A percentile compares a stretch with the other conserved stretches of the same genome.
Evolutionary conservation across 148 eudicot genomes (phyloP).

Genomic region (Tetragonia tetragonoides): DNA sequence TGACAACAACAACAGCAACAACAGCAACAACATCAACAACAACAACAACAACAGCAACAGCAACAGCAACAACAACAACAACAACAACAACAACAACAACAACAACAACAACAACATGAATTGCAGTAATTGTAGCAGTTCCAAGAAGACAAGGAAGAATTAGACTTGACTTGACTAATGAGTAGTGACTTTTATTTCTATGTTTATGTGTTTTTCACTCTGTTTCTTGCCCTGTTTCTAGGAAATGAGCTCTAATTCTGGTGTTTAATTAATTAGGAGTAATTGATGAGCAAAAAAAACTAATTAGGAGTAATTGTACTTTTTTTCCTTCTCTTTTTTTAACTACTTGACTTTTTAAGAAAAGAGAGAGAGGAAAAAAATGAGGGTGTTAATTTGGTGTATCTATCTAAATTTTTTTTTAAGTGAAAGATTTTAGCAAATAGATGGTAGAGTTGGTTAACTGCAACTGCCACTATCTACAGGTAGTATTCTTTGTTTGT

Average conservation of each 20-base stretch:
- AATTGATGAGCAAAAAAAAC: too few relatives aligned
- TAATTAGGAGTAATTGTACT: too few relatives aligned
- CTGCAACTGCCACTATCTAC: neutral
- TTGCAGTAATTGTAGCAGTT: neutral
- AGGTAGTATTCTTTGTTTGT: neutral
- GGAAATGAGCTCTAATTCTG: conserved; percentile 7
- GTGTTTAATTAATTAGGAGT: conserved; percentile 16
- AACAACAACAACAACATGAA: conserved; percentile 20
- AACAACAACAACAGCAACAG: neutral
- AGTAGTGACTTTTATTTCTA: neutral
- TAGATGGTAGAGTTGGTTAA: neutral
- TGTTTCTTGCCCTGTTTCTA: conserved; percentile 13
- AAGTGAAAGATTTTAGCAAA: neutral
- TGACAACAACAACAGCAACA: conserved; percentile 1
- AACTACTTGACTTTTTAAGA: conserved; percentile 20
- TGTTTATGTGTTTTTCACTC: neutral
- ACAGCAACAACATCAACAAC: neutral
- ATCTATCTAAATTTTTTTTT: neutral
- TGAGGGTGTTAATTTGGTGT: neutral
- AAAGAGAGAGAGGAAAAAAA: neutral
- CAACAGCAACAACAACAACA: conserved; percentile 30
- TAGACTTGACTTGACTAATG: neutral
- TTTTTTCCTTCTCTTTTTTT: neutral
- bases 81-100: too few relatives aligned
- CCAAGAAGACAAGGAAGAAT: conserved; percentile 37